These are phyloP conservation scores for Angomonas deanei DNA, from an alignment of 208 protist species.

Conservation along the genomic window DNA sequence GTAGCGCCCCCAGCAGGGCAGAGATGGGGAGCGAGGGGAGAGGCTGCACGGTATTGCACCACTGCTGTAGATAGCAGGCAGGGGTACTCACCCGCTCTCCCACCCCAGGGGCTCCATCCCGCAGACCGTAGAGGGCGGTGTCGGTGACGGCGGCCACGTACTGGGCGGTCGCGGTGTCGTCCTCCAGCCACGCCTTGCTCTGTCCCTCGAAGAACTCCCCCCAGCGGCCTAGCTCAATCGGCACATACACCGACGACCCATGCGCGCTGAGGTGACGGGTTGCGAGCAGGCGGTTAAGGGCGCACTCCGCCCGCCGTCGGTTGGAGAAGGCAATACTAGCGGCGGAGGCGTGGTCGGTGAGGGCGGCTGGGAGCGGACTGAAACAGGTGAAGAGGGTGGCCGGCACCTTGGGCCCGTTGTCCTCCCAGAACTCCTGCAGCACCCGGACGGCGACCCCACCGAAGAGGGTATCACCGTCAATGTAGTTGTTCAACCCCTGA, in stretches of 20 bases:
- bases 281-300: conserved; percentile 64
- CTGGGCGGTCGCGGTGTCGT: conserved; percentile 75
- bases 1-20: conserved; percentile 49
- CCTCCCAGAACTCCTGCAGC: conserved; percentile 63
- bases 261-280: conserved; percentile 50
- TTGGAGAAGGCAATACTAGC: conserved; percentile 39
- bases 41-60: conserved; percentile 56
- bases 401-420: conserved; percentile 53
- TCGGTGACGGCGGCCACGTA: conserved; percentile 60
- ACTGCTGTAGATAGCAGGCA: conserved; percentile 68
- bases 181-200: conserved; percentile 38
- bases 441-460: conserved; percentile 60
- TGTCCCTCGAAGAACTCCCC: conserved; percentile 29
- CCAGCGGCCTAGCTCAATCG: conserved; percentile 59
- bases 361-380: conserved; percentile 28
- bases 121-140: conserved; percentile 63
- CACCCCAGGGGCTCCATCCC: conserved; percentile 28
- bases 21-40: conserved; percentile 49
- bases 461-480: conserved; percentile 73
- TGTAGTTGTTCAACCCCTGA: conserved; percentile 74
- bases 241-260: conserved; percentile 53
- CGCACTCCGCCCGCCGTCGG: conserved; percentile 45
- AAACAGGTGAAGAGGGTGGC: conserved; percentile 42
- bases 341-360: conserved; percentile 17
- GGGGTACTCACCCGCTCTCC: conserved; percentile 13